Conservation (phyloP, 805 yeast genomes). For the Candida khao-thaluensis region DNA sequence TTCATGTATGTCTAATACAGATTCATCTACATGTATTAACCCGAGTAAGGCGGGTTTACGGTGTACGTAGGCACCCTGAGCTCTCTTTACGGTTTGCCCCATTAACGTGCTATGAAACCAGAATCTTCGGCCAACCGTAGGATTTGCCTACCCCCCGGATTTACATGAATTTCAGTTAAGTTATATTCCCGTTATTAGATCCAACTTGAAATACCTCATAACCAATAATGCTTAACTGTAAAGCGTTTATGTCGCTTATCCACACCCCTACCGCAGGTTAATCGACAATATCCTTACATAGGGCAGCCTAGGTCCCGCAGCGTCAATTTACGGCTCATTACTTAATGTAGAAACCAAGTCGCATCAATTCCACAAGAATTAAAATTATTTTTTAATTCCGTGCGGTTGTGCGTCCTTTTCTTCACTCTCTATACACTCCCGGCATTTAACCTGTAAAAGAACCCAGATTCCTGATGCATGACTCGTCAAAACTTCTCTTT, state of each 20-base stretch:
- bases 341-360: not conserved
- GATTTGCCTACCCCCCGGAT: too few species aligned
- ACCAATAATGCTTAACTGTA: too few species aligned
- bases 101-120: too few species aligned
- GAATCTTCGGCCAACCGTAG: too few species aligned
- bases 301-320: not conserved
- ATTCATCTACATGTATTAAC: too few species aligned
- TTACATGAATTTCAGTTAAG: too few species aligned
- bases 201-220: too few species aligned
- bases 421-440: slow-evolving; percentile 1
- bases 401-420: not conserved
- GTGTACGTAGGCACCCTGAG: too few species aligned
- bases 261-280: not conserved
- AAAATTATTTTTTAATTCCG: slow-evolving; percentile 3
- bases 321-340: not conserved
- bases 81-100: too few species aligned
- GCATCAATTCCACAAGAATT: slow-evolving; percentile 3
- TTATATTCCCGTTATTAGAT: too few species aligned
- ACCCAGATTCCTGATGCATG: slow-evolving; percentile 1
- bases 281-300: not conserved
- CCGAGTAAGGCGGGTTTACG: too few species aligned
- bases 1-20: too few species aligned
- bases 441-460: slow-evolving; percentile 3
- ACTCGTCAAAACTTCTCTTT: slow-evolving; percentile 1
- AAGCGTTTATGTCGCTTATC: not conserved